Evolutionary conservation across 257 asterid species (phyloP).

Genomic region (Solanum habrochaites): DNA sequence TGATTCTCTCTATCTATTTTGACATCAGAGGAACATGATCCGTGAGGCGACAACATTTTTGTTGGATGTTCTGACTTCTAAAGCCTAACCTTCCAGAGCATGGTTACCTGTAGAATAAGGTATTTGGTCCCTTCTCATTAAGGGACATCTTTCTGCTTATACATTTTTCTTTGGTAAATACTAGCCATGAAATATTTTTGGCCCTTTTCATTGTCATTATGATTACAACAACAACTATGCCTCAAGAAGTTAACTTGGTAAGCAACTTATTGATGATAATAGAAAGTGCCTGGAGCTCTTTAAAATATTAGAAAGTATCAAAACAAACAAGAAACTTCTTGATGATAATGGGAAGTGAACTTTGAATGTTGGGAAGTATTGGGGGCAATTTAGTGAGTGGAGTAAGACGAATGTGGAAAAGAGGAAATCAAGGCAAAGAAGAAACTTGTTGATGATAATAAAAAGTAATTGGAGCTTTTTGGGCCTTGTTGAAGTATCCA

Average conservation of each 20-base stretch:
- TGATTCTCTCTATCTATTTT: no score
- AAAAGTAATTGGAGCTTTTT: not conserved
- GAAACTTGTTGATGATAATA: not conserved
- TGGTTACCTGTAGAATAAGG: no score
- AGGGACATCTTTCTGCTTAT: no score
- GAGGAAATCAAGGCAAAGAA: not conserved
- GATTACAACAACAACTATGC: not conserved
- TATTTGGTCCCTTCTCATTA: no score
- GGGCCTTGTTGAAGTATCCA: not conserved
- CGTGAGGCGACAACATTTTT: no score
- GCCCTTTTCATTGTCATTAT: not conserved
- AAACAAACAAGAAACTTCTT: not conserved
- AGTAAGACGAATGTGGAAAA: not conserved
- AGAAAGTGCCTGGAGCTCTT: not conserved
- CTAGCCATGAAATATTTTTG: not conserved
- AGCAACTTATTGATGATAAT: not conserved
- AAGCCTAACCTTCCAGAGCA: no score
- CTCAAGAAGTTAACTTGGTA: not conserved
- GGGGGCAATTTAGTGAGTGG: not conserved
- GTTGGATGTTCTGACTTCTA: no score
- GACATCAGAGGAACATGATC: no score
- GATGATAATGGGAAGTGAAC: not conserved
- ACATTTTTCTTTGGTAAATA: not conserved
- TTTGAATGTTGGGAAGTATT: not conserved
- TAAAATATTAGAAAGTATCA: not conserved